phyloP scores from a whole-genome alignment of 352 stramenopile species.

The Phytophthora tubulina region DNA sequence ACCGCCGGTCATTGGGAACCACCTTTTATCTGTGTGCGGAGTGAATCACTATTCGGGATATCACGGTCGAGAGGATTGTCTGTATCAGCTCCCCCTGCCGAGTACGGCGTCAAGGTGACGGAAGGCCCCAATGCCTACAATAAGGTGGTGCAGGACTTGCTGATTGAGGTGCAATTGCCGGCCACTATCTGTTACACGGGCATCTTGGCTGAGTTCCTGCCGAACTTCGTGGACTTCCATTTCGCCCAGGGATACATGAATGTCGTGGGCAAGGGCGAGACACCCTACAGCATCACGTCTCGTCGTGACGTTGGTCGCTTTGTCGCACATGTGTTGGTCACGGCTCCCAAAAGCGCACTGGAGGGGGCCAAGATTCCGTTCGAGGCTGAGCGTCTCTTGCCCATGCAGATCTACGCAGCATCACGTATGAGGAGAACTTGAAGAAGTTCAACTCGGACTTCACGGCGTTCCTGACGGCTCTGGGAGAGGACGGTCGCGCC shows the following conservation, averaged over 20 bases:
- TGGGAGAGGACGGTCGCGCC: not conserved
- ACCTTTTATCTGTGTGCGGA: too few relatives aligned
- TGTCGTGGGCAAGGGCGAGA: not conserved
- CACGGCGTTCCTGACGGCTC: not conserved
- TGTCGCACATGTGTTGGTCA: not conserved
- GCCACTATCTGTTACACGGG: not conserved
- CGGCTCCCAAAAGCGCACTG: not conserved
- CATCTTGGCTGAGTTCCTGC: not conserved
- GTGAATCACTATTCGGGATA: too few relatives aligned
- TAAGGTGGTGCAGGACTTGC: not conserved
- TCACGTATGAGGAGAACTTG: not conserved
- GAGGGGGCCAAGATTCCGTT: not conserved
- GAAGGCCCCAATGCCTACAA: not conserved
- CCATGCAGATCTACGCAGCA: not conserved
- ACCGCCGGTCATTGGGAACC: too few relatives aligned
- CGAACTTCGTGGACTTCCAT: not conserved
- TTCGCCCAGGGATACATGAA: not conserved
- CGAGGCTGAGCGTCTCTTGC: not conserved
- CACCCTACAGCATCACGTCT: not conserved
- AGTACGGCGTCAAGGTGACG: not conserved
- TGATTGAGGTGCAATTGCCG: not conserved
- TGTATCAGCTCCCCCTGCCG: too few relatives aligned
- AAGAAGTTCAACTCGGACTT: conserved; percentile 1
- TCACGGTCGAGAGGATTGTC: too few relatives aligned
- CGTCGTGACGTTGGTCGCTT: not conserved